Conservation (phyloP, 1,284 basidiomycete species). For the Naganishia albida region DNA sequence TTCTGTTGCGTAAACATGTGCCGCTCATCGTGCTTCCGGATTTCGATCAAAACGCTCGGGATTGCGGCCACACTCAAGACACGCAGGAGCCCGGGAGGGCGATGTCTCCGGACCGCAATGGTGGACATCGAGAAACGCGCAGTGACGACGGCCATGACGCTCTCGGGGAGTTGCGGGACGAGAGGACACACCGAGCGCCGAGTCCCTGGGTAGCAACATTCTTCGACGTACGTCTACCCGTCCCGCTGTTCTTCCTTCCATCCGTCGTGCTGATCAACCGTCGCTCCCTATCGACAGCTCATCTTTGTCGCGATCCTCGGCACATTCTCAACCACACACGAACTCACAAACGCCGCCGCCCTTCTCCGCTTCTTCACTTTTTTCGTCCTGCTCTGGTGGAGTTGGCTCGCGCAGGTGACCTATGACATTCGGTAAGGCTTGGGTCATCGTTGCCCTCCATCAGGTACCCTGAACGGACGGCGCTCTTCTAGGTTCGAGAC, state of each 20-base stretch:
- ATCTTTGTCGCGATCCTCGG: constrained; percentile 2
- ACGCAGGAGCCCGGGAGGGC: not conserved
- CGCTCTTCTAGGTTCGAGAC: constrained; percentile 4
- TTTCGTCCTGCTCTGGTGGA: constrained; percentile 10
- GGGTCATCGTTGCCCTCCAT: not conserved
- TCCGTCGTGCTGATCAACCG: too few relatives aligned
- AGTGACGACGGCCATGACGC: too few relatives aligned
- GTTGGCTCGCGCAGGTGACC: constrained; percentile 6
- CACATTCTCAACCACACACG: not conserved
- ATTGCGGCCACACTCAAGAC: not conserved
- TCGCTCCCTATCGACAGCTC: not conserved
- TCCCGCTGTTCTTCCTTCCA: not conserved
- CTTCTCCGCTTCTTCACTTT: constrained; percentile 4
- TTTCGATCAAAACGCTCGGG: not conserved
- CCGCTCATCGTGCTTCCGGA: not conserved
- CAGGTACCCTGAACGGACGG: not conserved
- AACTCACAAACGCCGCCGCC: not conserved
- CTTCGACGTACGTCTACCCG: not conserved
- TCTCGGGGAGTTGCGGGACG: not conserved
- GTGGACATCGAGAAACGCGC: not conserved
- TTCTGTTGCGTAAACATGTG: not conserved
- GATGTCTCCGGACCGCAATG: not conserved
- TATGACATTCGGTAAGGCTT: not conserved
- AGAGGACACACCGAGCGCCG: not conserved
- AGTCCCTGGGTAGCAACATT: not conserved